These are phyloP conservation scores for Mortierella sp. DNA, from an alignment of 371 early-diverging fungal genomes.

Conservation along the genomic window DNA sequence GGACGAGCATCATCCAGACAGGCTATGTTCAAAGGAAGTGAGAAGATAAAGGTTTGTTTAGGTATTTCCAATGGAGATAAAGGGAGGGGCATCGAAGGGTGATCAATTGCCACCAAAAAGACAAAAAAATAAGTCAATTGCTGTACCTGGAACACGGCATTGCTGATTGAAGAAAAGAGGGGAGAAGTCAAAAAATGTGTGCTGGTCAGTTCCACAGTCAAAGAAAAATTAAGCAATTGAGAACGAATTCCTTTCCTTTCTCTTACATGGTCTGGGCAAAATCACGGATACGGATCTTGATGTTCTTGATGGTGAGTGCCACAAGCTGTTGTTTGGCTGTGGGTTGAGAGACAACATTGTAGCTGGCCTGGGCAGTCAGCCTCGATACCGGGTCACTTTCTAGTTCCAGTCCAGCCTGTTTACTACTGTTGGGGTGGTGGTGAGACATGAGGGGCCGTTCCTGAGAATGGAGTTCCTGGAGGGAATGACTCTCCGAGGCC, in stretches of 20 bases:
- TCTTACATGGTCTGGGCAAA: slow-evolving; percentile 50
- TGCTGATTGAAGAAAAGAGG: slow-evolving; percentile 9
- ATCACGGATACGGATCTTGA: slow-evolving; percentile 42
- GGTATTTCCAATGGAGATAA: background rate
- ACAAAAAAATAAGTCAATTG: background rate
- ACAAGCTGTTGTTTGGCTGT: slow-evolving; percentile 42
- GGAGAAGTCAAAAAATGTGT: background rate
- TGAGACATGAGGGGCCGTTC: slow-evolving; percentile 31
- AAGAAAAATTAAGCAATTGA: background rate
- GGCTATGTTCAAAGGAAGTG: slow-evolving; percentile 15
- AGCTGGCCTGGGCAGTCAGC: slow-evolving; percentile 49
- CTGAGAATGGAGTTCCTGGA: slow-evolving; percentile 27
- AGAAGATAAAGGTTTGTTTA: background rate
- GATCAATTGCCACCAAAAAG: background rate
- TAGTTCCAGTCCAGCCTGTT: background rate
- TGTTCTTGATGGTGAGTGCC: slow-evolving; percentile 52
- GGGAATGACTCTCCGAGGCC: slow-evolving; percentile 22
- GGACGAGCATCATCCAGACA: slow-evolving; percentile 55
- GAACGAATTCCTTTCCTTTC: background rate
- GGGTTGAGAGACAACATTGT: slow-evolving; percentile 42
- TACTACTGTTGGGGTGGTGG: background rate
- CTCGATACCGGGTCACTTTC: slow-evolving; percentile 10
- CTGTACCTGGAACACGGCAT: slow-evolving; percentile 51
- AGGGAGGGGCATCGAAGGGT: background rate
- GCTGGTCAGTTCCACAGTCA: background rate